Evolutionary conservation across 2,329 filamentous ascomycete genomes (phyloP).

Genomic region (Tolypocladium album): DNA sequence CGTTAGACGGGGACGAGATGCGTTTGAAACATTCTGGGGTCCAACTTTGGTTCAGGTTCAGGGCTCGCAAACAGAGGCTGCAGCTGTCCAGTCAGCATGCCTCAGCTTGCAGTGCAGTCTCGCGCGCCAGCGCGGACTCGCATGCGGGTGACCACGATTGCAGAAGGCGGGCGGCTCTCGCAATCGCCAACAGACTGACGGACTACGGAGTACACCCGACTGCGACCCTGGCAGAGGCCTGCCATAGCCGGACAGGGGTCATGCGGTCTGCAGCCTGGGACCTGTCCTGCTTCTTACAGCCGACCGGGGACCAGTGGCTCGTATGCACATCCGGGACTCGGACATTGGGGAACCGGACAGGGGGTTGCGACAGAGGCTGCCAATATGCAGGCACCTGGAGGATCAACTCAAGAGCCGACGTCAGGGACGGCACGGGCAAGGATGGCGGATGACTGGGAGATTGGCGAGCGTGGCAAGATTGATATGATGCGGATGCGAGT

Average conservation of each 20-base stretch:
- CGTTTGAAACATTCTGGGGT: background rate
- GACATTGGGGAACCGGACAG: background rate
- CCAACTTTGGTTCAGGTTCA: background rate
- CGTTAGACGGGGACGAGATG: background rate
- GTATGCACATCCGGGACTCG: background rate
- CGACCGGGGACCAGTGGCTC: background rate
- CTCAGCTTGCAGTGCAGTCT: background rate
- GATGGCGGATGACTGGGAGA: background rate
- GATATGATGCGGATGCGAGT: background rate
- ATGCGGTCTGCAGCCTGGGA: background rate
- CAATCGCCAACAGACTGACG: background rate
- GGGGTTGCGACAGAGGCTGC: background rate
- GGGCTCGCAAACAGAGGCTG: background rate
- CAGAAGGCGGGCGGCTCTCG: background rate
- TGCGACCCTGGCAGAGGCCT: background rate
- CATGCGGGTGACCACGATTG: background rate
- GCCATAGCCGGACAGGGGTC: background rate
- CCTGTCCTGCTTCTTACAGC: background rate
- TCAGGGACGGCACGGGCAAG: background rate
- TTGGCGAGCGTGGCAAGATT: background rate
- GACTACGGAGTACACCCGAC: background rate
- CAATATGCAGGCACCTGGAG: background rate
- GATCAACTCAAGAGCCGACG: background rate
- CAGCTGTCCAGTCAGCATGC: background rate
- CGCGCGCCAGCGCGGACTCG: background rate